Evolutionary conservation across 106 monocot species (phyloP), one percentile per base, ranked within the genome.

Genomic region (Acorus calamus): DNA sequence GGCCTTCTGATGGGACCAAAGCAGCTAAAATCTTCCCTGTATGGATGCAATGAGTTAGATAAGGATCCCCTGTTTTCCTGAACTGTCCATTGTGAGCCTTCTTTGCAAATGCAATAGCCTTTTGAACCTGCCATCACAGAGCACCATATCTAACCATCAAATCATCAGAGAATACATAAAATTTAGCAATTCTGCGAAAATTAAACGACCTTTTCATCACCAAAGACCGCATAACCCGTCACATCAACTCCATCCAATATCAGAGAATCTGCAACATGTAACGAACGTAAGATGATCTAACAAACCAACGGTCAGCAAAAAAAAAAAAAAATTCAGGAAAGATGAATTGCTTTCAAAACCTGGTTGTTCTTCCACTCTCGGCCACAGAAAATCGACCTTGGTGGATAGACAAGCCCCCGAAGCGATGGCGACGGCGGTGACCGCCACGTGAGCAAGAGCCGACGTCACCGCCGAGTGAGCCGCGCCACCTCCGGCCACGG

Each of bases 391-490:
- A 71, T 90, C 90, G 43, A 94, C 84, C 75, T 87, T 94, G 49
- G 94, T 94, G 7, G 94, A 94, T 44, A 94, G 82, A 61, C 94
- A 94, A 2, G 94, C 94, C 12, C 94, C 94, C 9, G 94, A 94
- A 3, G 90, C 94, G 48, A 94, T 94, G 54, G 94, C 94, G 14
- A 94, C 86, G 2, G 94, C 89, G 43, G 94, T 90, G 8, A 94
- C 87, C 3, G 89, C 86, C 11, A 94, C 82, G 8, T 94, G 90
- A 4, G 94, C 87, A 46, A 94, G 76, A 14, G 86, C 74, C 46
- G 84, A 79, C 11, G 86, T 67, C 54, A 94, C 94, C 1, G 90
- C 94, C 4, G 82, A 76, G 71, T 94, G 94, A 42, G 77, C 69
- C 14, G 77, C 77, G 4, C 63, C 68, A 2, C 66, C 68, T 3